phyloP scores from a whole-genome alignment of 2,329 filamentous ascomycete genomes.

The Neonectria ditissima region DNA sequence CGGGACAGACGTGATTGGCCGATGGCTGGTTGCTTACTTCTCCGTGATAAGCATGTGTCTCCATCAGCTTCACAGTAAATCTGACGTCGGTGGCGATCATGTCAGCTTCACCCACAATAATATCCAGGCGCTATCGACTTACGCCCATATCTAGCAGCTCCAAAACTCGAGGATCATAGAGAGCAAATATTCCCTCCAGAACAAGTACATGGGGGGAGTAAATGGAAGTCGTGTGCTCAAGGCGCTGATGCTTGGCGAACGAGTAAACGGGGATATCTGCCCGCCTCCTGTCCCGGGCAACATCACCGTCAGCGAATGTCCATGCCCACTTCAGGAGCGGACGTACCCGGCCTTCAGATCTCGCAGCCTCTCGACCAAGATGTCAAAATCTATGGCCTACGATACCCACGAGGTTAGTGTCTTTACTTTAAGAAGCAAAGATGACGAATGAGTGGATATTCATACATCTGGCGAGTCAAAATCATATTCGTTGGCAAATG shows the following conservation, averaged over 20 bases:
- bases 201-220: slow-evolving; percentile 98
- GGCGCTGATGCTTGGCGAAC: slow-evolving; percentile 88
- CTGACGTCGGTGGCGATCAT: slow-evolving; percentile 50
- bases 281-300: slow-evolving; percentile 70
- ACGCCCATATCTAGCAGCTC: slow-evolving; percentile 93
- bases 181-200: slow-evolving; percentile 93
- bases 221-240: slow-evolving; percentile 84
- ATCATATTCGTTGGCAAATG: slow-evolving; percentile 93
- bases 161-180: slow-evolving; percentile 88
- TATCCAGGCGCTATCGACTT: slow-evolving; percentile 36
- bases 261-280: slow-evolving; percentile 96
- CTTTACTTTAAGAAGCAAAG: neutral
- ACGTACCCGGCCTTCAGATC: slow-evolving; percentile 92
- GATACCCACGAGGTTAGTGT: slow-evolving; percentile 12
- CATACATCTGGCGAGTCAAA: slow-evolving; percentile 87
- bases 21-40: slow-evolving; percentile 68
- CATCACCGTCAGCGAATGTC: slow-evolving; percentile 32
- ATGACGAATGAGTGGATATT: neutral
- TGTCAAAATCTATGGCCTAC: slow-evolving; percentile 91
- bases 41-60: slow-evolving; percentile 89
- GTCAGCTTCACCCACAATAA: slow-evolving; percentile 18
- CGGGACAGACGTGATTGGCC: neutral
- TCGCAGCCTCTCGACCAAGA: slow-evolving; percentile 80
- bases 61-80: slow-evolving; percentile 98
- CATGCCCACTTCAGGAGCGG: neutral